These are phyloP conservation scores for Mycoemilia scoparia DNA, from an alignment of 192 early-diverging fungal genomes.

Conservation along the genomic window DNA sequence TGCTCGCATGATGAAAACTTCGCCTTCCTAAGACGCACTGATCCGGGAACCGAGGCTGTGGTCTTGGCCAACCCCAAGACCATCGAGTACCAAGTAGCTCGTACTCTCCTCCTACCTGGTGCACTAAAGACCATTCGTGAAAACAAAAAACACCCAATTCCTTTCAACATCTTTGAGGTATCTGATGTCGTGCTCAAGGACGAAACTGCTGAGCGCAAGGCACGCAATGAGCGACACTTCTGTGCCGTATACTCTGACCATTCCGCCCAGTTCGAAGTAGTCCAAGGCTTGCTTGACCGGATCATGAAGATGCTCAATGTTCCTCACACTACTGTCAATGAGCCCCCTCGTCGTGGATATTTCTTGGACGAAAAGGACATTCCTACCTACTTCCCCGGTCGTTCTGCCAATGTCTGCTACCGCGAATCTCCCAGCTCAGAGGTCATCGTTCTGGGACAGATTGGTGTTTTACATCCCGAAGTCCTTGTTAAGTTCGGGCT, in stretches of 20 bases:
- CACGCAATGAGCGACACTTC: constrained; percentile 75
- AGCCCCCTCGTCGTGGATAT: constrained; percentile 7
- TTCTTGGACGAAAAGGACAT: constrained; percentile 20
- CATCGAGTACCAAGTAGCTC: constrained; percentile 78
- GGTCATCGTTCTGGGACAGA: constrained; percentile 47
- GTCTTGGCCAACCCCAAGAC: constrained; percentile 84
- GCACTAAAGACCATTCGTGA: constrained; percentile 79
- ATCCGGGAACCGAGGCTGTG: constrained; percentile 63
- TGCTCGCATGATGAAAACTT: constrained; percentile 99
- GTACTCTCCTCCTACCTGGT: constrained; percentile 80
- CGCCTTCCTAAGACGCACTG: constrained; percentile 60
- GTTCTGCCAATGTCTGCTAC: constrained; percentile 70
- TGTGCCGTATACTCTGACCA: constrained; percentile 66
- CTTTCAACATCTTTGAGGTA: constrained; percentile 91
- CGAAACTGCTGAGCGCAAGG: constrained; percentile 53
- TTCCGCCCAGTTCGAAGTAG: constrained; percentile 51
- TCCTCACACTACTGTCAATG: background rate
- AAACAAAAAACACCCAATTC: constrained; percentile 76
- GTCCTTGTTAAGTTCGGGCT: constrained; percentile 75
- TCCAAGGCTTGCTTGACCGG: constrained; percentile 85
- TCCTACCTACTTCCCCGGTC: constrained; percentile 78
- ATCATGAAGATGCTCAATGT: constrained; percentile 62
- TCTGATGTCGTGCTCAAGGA: constrained; percentile 87
- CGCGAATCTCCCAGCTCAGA: constrained; percentile 15
- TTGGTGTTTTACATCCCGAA: constrained; percentile 87